Conservation (phyloP, 176 grass and related monocot genomes). For the Melocanna baccifera region DNA sequence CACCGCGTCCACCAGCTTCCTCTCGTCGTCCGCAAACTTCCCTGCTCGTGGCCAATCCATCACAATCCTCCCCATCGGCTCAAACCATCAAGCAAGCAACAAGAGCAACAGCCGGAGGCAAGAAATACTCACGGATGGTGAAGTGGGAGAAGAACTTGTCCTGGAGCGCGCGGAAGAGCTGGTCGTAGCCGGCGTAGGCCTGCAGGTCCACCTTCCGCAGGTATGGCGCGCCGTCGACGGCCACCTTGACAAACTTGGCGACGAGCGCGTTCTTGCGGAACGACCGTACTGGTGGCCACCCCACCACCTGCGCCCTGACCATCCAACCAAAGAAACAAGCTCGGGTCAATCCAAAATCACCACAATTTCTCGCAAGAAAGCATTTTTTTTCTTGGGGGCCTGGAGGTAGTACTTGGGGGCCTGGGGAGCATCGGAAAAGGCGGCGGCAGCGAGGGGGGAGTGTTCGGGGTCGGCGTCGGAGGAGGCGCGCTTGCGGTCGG, state of each 20-base stretch:
- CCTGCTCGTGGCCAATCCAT: slow-evolving; percentile 34
- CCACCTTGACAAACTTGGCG: slow-evolving; percentile 90
- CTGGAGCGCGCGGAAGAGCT: slow-evolving; percentile 73
- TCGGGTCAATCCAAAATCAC: neutral
- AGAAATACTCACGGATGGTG: slow-evolving; percentile 59
- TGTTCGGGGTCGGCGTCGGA: slow-evolving; percentile 16
- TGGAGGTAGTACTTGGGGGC: slow-evolving; percentile 58
- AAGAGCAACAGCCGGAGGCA: neutral
- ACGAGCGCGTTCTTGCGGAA: slow-evolving; percentile 74
- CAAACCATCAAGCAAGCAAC: neutral
- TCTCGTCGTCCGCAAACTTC: slow-evolving; percentile 76
- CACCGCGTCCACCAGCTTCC: slow-evolving; percentile 76
- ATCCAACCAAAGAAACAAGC: neutral
- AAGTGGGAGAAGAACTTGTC: slow-evolving; percentile 99
- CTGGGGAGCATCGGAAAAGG: slow-evolving; percentile 31
- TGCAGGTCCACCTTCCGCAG: slow-evolving; percentile 91
- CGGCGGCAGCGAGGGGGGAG: slow-evolving; percentile 26
- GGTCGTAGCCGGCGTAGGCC: slow-evolving; percentile 66
- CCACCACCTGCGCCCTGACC: slow-evolving; percentile 73
- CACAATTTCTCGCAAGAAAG: neutral
- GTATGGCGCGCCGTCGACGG: slow-evolving; percentile 89
- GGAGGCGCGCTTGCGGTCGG: slow-evolving; percentile 62
- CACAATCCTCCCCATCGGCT: neutral
- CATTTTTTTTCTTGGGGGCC: neutral
- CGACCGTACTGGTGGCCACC: slow-evolving; percentile 94